These are phyloP conservation scores for Trichoderma sp. DNA, from an alignment of 2,329 filamentous ascomycete species.

Conservation along the genomic window DNA sequence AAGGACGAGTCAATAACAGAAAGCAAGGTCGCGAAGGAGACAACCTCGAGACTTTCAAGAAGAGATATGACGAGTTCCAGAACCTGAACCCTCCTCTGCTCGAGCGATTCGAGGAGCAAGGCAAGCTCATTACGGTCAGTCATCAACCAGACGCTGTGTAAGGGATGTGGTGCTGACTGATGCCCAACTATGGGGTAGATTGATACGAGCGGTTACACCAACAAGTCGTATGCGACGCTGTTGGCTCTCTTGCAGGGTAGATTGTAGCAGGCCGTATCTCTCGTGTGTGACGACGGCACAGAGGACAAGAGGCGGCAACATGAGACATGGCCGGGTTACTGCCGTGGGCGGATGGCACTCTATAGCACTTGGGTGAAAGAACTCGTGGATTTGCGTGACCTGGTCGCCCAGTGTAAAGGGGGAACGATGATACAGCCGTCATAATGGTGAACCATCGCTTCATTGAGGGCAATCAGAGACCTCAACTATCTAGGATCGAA, in stretches of 20 bases:
- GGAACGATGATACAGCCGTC: too few relatives aligned
- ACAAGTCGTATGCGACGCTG: background rate
- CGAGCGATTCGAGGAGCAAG: background rate
- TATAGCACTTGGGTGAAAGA: background rate
- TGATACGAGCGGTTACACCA: slow-evolving; percentile 3
- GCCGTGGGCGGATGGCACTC: background rate
- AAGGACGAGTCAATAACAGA: background rate
- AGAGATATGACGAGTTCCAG: slow-evolving; percentile 2
- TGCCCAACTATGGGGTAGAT: background rate
- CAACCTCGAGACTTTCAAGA: background rate
- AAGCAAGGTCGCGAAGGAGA: slow-evolving; percentile 13
- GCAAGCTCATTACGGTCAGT: slow-evolving; percentile 1
- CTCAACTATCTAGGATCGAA: too few relatives aligned
- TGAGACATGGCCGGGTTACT: background rate
- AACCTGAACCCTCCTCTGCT: slow-evolving; percentile 5
- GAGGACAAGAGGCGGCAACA: background rate
- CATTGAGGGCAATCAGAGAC: too few relatives aligned
- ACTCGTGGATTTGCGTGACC: background rate
- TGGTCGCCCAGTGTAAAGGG: background rate
- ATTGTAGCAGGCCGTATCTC: background rate
- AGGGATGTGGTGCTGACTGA: too few relatives aligned
- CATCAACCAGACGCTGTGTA: too few relatives aligned
- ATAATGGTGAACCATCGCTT: too few relatives aligned
- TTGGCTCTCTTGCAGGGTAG: background rate
- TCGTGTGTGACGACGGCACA: background rate